Conservation (phyloP, 306 rosid genomes). For the Ochetophila trinervis region DNA sequence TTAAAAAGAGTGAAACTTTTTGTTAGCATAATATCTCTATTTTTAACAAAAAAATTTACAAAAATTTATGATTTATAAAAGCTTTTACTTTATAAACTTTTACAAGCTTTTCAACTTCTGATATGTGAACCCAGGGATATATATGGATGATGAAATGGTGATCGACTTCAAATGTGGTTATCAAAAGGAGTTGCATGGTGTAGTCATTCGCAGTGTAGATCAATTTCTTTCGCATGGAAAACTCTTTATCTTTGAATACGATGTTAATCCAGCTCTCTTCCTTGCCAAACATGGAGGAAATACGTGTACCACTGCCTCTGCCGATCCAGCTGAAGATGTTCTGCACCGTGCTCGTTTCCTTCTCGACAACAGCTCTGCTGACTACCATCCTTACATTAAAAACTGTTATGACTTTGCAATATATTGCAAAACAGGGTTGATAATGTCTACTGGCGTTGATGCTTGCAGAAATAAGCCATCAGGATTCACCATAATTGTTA, state of each 20-base stretch:
- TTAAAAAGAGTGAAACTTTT: too few species aligned
- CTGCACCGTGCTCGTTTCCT: slow-evolving; percentile 60
- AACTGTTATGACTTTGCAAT: slow-evolving; percentile 83
- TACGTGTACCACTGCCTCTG: slow-evolving; percentile 63
- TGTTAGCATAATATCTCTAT: too few species aligned
- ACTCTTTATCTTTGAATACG: slow-evolving; percentile 57
- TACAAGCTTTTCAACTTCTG: too few species aligned
- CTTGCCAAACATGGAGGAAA: slow-evolving; percentile 70
- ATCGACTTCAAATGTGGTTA: slow-evolving; percentile 55
- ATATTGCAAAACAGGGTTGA: slow-evolving; percentile 83
- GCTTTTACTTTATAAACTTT: too few species aligned
- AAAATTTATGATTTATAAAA: too few species aligned
- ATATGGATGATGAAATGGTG: slow-evolving; percentile 58
- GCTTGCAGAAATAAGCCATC: slow-evolving; percentile 67
- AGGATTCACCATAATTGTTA: slow-evolving; percentile 46
- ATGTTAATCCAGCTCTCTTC: slow-evolving; percentile 39
- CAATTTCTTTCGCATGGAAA: slow-evolving; percentile 60
- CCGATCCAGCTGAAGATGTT: slow-evolving; percentile 43
- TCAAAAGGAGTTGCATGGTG: slow-evolving; percentile 29
- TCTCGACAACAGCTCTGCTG: slow-evolving; percentile 65
- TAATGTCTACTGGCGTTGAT: slow-evolving; percentile 28
- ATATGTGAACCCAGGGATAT: too few species aligned
- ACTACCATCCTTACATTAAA: slow-evolving; percentile 50
- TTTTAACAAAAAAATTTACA: too few species aligned
- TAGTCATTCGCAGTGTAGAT: slow-evolving; percentile 53